phyloP scores from a whole-genome alignment of 1,284 basidiomycete genomes.

The Irpex sp. region DNA sequence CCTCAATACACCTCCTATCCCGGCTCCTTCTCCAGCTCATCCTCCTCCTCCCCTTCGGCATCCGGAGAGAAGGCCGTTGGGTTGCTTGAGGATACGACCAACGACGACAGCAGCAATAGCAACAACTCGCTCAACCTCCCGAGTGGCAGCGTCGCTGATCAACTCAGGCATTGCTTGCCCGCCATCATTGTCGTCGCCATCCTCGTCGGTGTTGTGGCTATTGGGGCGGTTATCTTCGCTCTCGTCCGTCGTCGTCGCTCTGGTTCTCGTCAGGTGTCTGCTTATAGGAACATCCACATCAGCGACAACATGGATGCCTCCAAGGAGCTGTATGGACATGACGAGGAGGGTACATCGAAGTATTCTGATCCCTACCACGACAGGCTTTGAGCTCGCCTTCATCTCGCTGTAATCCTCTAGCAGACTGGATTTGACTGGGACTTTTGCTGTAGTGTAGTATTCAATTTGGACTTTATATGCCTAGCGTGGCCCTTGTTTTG shows the following conservation, averaged over 20 bases:
- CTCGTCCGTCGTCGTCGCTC: conserved; percentile 16
- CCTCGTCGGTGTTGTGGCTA: conserved; percentile 14
- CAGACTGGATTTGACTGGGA: neutral
- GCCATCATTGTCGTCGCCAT: conserved; percentile 21
- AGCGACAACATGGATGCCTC: conserved; percentile 15
- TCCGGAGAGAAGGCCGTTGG: neutral
- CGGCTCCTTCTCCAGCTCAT: neutral
- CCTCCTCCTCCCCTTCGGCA: neutral
- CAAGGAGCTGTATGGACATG: conserved; percentile 22
- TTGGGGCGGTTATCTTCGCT: conserved; percentile 16
- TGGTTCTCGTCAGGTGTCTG: conserved; percentile 12
- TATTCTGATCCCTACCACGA: conserved; percentile 25
- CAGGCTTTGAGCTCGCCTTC: neutral
- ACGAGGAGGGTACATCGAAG: conserved; percentile 17
- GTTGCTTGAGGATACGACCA: neutral
- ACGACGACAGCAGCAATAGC: neutral
- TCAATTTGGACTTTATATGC: neutral
- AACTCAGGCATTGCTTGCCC: conserved; percentile 24
- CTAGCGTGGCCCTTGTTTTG: neutral
- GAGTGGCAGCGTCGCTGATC: conserved; percentile 12
- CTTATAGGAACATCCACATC: conserved; percentile 21
- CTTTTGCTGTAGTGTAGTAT: neutral
- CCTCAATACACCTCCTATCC: neutral
- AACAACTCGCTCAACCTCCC: conserved; percentile 5
- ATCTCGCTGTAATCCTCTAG: neutral